Base-by-base conservation (phyloP, 805 yeast genomes). In the Wickerhamomyces chambardii region DNA sequence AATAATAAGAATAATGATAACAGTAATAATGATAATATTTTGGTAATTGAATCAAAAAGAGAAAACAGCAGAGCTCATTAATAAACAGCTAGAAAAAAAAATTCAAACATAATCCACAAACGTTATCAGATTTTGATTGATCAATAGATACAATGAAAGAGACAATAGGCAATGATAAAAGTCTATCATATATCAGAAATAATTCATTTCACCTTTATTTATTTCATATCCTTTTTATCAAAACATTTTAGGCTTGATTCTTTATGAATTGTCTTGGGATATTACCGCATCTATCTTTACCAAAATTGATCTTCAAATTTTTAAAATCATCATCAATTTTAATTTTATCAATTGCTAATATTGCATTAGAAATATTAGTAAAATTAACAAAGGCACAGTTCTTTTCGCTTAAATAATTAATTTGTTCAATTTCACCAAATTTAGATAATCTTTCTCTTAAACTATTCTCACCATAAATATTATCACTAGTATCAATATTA, bases 391-490 rank as follows among this genome's bases (percentile, higher is more conserved):
- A 89, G 18, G 92, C 95, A 59, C 97, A 89, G 39, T 80, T 78
- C 56, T 82, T 81, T 48, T 83, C 92, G 30, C 76, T 78, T 39
- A 85, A 66, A 53, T 83, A 84, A 55, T 92, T 89, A 54, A 92
- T 84, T 59, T 89, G 97, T 59, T 92, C 98, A 45, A 92, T 84
- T 44, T 85, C 95, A 29, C 98, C 98, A 63, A 78, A 89, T 49
- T 76, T 80, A 19, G 75, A 64, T 53, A 90, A 89, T 55, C 82
- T 87, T 5, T 59, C 61, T 47, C 90, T 70, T 46, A 90, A 66
- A 46, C 82, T 76, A 14, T 63, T 61, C 38, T 77, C 76, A 34
- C 68, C 66, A 51, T 69, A 76, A 28, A 37, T 47, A 25, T 45
- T 46, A 36, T 50, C 51, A 10, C 45, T 33, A 29, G 59, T 59